Evolutionary conservation across 768 basidiomycete genomes (phyloP).

Genomic region (Mycena albidolilacea): DNA sequence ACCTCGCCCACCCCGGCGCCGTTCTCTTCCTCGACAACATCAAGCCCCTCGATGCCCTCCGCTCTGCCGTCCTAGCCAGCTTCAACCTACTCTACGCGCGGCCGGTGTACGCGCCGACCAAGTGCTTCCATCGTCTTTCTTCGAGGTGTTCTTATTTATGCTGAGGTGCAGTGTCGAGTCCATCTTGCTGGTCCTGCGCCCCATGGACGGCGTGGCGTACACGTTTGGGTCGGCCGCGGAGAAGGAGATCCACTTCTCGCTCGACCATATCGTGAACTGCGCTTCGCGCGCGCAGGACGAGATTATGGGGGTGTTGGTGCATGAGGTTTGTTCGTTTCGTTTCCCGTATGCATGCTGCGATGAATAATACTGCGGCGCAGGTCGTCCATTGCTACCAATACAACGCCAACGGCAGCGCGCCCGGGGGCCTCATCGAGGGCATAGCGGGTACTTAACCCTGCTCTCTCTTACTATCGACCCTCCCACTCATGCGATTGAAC

Average conservation of each 20-base stretch:
- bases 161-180: slow-evolving; percentile 59
- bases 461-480: neutral
- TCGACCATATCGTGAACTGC: slow-evolving; percentile 70
- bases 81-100: slow-evolving; percentile 60
- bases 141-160: neutral
- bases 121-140: slow-evolving; percentile 43
- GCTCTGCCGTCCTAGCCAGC: slow-evolving; percentile 65
- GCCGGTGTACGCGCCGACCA: slow-evolving; percentile 53
- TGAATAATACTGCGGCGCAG: slow-evolving; percentile 68
- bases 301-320: slow-evolving; percentile 78
- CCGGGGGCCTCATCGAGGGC: slow-evolving; percentile 83
- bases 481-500: neutral
- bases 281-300: slow-evolving; percentile 66
- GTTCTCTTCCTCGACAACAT: slow-evolving; percentile 68
- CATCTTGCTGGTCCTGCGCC: slow-evolving; percentile 72
- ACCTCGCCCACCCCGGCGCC: slow-evolving; percentile 72
- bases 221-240: slow-evolving; percentile 67
- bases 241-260: slow-evolving; percentile 84
- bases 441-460: slow-evolving; percentile 71
- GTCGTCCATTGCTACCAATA: slow-evolving; percentile 87
- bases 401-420: slow-evolving; percentile 71
- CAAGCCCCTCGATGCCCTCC: slow-evolving; percentile 56
- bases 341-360: slow-evolving; percentile 46
- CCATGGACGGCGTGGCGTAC: slow-evolving; percentile 81
- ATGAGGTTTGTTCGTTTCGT: slow-evolving; percentile 52